Base-by-base conservation (phyloP, 129 eudicot genomes). In the Lactuca saligna region DNA sequence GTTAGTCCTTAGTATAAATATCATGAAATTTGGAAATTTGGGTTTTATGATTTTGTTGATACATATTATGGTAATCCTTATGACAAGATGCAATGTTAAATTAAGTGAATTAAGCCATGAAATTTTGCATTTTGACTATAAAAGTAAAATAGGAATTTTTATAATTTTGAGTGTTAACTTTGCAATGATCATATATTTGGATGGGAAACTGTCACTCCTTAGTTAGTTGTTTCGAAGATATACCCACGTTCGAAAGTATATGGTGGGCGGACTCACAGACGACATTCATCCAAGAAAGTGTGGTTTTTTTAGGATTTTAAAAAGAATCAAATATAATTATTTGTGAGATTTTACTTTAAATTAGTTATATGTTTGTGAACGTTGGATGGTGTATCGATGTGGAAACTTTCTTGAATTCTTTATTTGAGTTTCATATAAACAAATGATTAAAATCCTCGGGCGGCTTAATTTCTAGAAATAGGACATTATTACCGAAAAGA, bases 381-480 rank as follows among this genome's bases (percentile, higher is more conserved):
- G 44, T 31, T 66, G 59, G 71, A n/a, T 49, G 32, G 34, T 66
- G 16, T 66, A 66, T 50, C 33, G 12, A n/a, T 41, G 58, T 9
- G 15, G 54, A 17, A 70, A 20, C 33, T 16, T 48, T 60, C 2
- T 37, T 41, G 17, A 38, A 35, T 72, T 9, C 5, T 54, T 54
- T 25, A 54, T 29, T 35, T n/a, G 37, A 73, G 65, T 64, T 39
- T 29, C 35, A 64, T 41, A 73, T 54, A 63, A 54, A 73, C 46
- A 54, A 73, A 73, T 33, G 48, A 65, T 11, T 54, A 56, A 56
- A 56, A 65, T 74, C 59, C 14, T 25, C 55, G 82, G 83, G 58
- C 81, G 87, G 83, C 79, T 58, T 44, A 13, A 78, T 78, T 82
- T 73, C 65, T 51, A 67, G 31, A 61, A 65, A 57, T 31, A 69